Evolutionary conservation across 2,329 filamentous ascomycete genomes (phyloP), one percentile per base, ranked within the genome.

Genomic region (Phoma sp.): DNA sequence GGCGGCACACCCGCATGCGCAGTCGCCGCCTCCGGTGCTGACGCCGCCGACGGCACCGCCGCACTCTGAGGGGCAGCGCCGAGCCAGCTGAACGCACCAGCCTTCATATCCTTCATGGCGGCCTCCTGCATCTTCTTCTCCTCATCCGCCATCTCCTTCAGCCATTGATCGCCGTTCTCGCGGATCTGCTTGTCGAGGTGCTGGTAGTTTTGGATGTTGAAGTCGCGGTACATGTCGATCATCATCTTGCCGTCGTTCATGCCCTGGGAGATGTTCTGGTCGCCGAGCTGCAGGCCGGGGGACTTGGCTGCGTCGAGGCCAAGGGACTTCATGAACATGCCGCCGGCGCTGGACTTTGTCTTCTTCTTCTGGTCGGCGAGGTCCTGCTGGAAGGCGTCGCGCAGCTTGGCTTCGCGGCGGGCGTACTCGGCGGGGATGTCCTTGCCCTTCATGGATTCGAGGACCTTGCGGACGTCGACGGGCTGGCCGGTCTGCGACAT

Each of bases 211-310:
- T 89, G 88, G 78, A 93, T 90, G 28, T 95, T 95, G 42, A 92
- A 85, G 78, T 99, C 95, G 42, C 95, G 87, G 43, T 95, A 92
- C 75, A 96, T 88, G 72, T 99, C 95, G 77, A 93, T 92, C 62
- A 97, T 81, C 91, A 98, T 97, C 84, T 98, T 99, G 67, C 93
- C 95, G 76, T 96, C 88, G 2, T 90, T 87, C 57, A 95, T 85
- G 11, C 90, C 92, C 72, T 96, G 91, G 2, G 84, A 83, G 1
- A 90, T 83, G 64, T 83, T 87, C 59, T 85, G 74, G 52, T 76
- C 74, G 11, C 71, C 71, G 11, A 79, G 66, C 4, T 78, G 89
- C 68, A 82, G 76, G 42, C 91, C 62, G 64, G 68, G 42, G 66
- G 67, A 36, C 66, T 87, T 83, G 1, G 87, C 83, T 5, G 56